Evolutionary conservation across 495 filamentous ascomycete genomes (phyloP), one percentile per base, ranked within the genome.

Genomic region (Acidiella bohemica): DNA sequence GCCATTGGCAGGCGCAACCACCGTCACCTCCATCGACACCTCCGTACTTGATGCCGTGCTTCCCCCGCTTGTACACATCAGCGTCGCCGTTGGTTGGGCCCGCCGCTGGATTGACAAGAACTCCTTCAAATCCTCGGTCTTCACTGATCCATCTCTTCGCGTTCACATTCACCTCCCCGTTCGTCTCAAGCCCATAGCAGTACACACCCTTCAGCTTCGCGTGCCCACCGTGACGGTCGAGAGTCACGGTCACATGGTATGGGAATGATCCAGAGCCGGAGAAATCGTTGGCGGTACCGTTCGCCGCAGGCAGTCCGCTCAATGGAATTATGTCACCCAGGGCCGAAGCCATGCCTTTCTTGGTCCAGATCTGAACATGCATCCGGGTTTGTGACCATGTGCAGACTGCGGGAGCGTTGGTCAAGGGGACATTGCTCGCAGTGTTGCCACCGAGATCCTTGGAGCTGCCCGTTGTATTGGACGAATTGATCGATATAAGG

Each of bases 311-410:
- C 12, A 41, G 21, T 3, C 42, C 28, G n/a, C 27, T 31, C 12
- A 44, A n/a, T 14, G 35, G 33, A 3, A 41, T 44, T 7, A 18
- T 14, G 8, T 30, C 12, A 24, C 26, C 27, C 14, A 47, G 24
- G 9, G 2, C 31, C 11, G 37, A 43, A 7, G 32, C 32, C 3
- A 12, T 30, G 12, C 14, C 25, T 14, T 30, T 38, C 22, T 21
- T 5, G 18, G 88, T 97, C 85, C 85, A 97, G 39, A 95, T 92
- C 53, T 85, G 77, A 4, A 96, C 82, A 7, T 84, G 73, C 59
- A 92, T 84, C 8, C 88, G 75, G 2, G 85, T 92, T 47, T 85
- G 70, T 1, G 78, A 63, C 75, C 81, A 93, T 12, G 81, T 90
- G 44, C 88, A 82, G 14, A 81, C 61, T 12, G 72, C 71, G 3